Conservation (phyloP, 331 rosid genomes). For the Quercus phellos region DNA sequence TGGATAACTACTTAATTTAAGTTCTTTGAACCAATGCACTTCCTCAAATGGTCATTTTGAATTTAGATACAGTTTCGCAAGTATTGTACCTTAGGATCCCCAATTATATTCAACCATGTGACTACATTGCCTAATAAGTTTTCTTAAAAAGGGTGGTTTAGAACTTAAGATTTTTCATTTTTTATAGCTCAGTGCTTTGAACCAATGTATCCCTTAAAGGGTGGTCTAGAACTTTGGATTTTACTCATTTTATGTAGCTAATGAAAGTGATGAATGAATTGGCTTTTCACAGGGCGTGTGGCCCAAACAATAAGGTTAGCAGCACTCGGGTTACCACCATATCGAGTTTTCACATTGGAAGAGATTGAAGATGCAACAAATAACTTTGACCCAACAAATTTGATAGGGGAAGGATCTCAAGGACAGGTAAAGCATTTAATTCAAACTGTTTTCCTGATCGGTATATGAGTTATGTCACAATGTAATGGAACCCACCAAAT, state of each 20-base stretch:
- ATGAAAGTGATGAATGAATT: slow-evolving; percentile 3
- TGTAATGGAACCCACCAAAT: slow-evolving; percentile 26
- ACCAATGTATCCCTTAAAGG: not conserved
- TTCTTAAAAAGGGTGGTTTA: too few species aligned
- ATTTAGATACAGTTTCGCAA: not conserved
- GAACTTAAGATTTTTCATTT: too few species aligned
- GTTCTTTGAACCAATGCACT: not conserved
- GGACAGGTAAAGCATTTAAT: slow-evolving; percentile 46
- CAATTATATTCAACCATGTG: too few species aligned
- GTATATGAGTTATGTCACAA: not conserved
- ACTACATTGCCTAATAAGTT: too few species aligned
- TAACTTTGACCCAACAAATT: slow-evolving; percentile 57
- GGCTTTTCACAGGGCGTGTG: slow-evolving; percentile 39
- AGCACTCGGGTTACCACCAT: slow-evolving; percentile 58
- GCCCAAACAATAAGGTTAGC: slow-evolving; percentile 44
- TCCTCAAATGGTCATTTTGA: not conserved
- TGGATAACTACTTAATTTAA: not conserved
- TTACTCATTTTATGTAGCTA: not conserved
- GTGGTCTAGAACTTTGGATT: not conserved
- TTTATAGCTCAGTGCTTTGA: not conserved
- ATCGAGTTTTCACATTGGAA: slow-evolving; percentile 57
- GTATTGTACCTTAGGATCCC: too few species aligned
- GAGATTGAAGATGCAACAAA: slow-evolving; percentile 83
- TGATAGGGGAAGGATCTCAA: slow-evolving; percentile 49
- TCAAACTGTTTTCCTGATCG: not conserved